Conservation (phyloP, 2,329 filamentous ascomycete genomes). For the Pseudocercospora pini-densiflorae region DNA sequence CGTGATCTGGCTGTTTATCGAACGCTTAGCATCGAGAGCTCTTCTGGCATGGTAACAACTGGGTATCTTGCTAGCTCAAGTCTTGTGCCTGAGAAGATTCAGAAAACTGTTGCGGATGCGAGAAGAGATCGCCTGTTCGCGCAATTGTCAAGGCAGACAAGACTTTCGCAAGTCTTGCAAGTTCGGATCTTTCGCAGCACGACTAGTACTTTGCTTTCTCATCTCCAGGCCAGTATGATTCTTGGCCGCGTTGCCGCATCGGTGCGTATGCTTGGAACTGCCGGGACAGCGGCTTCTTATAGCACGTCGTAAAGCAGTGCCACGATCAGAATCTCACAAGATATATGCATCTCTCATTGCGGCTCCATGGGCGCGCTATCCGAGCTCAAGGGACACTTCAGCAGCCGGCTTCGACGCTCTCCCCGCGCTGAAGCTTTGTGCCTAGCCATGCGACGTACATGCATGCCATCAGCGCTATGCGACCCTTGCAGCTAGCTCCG, state of each 20-base stretch:
- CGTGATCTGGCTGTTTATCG: not conserved
- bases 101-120: not conserved
- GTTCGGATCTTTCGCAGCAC: no score
- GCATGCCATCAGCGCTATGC: slow-evolving; percentile 17
- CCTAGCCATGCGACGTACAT: slow-evolving; percentile 14
- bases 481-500: slow-evolving; percentile 15
- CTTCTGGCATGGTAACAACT: not conserved
- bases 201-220: no score
- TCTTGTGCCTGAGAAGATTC: not conserved
- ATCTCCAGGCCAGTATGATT: no score
- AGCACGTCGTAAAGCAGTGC: not conserved
- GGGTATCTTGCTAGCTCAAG: not conserved
- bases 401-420: not conserved
- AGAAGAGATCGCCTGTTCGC: not conserved
- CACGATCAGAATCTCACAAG: not conserved
- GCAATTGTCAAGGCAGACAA: no score
- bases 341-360: not conserved
- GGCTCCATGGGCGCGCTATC: slow-evolving; percentile 1
- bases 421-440: slow-evolving; percentile 15
- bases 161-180: no score
- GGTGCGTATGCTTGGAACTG: no score
- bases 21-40: not conserved
- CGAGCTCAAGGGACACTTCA: not conserved
- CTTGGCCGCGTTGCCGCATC: no score
- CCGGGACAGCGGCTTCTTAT: no score